phyloP scores from a whole-genome alignment of 495 filamentous ascomycete species.

The Acidomyces sp. region DNA sequence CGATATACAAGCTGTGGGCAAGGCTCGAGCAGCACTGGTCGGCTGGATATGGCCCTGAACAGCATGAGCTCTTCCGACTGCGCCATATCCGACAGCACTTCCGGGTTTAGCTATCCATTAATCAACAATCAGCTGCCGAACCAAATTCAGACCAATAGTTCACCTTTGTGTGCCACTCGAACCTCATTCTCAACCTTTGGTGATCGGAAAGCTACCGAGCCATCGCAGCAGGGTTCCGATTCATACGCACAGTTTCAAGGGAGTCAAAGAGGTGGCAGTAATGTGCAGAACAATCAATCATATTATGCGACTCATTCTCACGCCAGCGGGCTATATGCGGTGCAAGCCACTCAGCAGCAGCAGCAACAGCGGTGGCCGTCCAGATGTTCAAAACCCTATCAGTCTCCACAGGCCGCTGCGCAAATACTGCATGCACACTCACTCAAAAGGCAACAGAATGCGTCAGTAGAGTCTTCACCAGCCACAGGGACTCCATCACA shows the following conservation, averaged over 20 bases:
- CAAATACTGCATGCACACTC: constrained; percentile 6
- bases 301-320: constrained; percentile 1
- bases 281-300: constrained; percentile 1
- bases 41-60: constrained; percentile 4
- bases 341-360: constrained; percentile 11
- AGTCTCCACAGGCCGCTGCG: constrained; percentile 6
- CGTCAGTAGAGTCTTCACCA: constrained; percentile 15
- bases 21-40: not conserved
- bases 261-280: constrained; percentile 10
- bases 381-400: constrained; percentile 6
- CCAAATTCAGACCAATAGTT: constrained; percentile 11
- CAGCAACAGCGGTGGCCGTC: not conserved
- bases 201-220: constrained; percentile 2
- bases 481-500: constrained; percentile 32
- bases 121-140: constrained; percentile 4
- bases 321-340: constrained; percentile 13
- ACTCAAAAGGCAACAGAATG: constrained; percentile 6
- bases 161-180: constrained; percentile 9
- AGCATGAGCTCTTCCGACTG: constrained; percentile 9
- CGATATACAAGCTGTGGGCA: constrained; percentile 1
- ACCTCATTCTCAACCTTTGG: constrained; percentile 6
- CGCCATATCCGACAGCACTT: not conserved
- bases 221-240: not conserved
- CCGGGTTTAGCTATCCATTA: not conserved
- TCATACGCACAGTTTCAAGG: not conserved